phyloP scores from a whole-genome alignment of 208 protist species.

The Leishmania braziliensis region DNA sequence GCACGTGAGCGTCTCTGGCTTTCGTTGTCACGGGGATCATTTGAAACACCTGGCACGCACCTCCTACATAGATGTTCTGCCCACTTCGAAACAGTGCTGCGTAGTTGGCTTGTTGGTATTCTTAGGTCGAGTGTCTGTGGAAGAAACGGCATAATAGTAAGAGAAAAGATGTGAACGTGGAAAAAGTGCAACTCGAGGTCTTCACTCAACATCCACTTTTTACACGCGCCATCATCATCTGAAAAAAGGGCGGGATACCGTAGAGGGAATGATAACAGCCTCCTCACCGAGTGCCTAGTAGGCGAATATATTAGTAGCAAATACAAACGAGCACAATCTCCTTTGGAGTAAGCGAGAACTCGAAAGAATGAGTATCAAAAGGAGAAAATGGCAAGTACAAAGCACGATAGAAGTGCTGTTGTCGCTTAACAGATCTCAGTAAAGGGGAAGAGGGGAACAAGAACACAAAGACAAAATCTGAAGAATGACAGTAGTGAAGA shows the following conservation, averaged over 20 bases:
- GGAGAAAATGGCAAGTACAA: neutral
- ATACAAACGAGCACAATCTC: neutral
- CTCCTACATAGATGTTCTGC: too few relatives aligned
- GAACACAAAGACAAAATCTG: neutral
- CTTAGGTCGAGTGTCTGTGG: neutral
- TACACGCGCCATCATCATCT: neutral
- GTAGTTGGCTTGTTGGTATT: neutral
- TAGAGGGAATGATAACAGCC: neutral
- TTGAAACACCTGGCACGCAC: neutral
- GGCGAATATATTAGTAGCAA: neutral
- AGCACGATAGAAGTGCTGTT: neutral
- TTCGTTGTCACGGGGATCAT: neutral
- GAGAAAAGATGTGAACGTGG: neutral
- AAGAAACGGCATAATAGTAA: conserved; percentile 2
- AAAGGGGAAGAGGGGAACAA: neutral
- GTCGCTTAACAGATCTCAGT: neutral
- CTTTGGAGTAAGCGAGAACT: neutral
- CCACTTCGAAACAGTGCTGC: neutral
- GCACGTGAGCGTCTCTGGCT: neutral
- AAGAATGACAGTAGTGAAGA: neutral
- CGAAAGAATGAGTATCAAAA: neutral
- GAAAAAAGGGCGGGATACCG: neutral
- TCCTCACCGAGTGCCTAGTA: neutral
- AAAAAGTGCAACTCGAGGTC: neutral
- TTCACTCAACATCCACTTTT: neutral